Percentiles rank a stretch among this genome's conserved stretches.
These are phyloP conservation scores for Rhipidocladum racemiflorum DNA, from an alignment of 176 grass and related monocot genomes.

Conservation along the genomic window DNA sequence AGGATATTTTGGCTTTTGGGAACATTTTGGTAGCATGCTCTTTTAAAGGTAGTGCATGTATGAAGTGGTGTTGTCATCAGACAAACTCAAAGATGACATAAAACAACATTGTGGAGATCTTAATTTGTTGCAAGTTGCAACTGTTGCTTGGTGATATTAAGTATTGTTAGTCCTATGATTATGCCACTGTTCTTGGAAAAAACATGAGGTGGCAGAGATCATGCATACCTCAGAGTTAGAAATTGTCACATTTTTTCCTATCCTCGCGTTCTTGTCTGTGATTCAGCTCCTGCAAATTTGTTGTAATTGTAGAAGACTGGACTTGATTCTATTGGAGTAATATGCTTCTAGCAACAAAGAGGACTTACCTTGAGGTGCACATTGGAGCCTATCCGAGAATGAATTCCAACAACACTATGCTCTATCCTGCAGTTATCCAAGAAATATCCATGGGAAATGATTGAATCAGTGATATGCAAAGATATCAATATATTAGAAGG, in stretches of 20 bases:
- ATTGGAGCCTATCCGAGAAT: constrained; percentile 66
- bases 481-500: constrained; percentile 3
- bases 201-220: not conserved
- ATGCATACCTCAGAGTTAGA: constrained; percentile 66
- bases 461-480: constrained; percentile 72
- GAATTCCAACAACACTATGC: constrained; percentile 76
- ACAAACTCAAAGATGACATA: not conserved
- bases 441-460: constrained; percentile 91
- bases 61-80: too few relatives aligned
- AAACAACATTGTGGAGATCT: not conserved
- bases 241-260: constrained; percentile 76
- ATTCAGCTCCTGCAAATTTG: constrained; percentile 79
- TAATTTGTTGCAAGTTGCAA: not conserved
- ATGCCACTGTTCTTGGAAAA: not conserved
- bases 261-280: constrained; percentile 87
- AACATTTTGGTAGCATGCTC: too few relatives aligned
- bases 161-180: not conserved
- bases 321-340: not conserved
- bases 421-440: constrained; percentile 68
- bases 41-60: too few relatives aligned
- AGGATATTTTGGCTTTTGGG: too few relatives aligned
- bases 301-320: too few relatives aligned
- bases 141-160: not conserved
- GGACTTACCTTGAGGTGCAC: constrained; percentile 68
- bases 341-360: not conserved